phyloP scores from a whole-genome alignment of 768 basidiomycete genomes.

The Mycena kentingensis region DNA sequence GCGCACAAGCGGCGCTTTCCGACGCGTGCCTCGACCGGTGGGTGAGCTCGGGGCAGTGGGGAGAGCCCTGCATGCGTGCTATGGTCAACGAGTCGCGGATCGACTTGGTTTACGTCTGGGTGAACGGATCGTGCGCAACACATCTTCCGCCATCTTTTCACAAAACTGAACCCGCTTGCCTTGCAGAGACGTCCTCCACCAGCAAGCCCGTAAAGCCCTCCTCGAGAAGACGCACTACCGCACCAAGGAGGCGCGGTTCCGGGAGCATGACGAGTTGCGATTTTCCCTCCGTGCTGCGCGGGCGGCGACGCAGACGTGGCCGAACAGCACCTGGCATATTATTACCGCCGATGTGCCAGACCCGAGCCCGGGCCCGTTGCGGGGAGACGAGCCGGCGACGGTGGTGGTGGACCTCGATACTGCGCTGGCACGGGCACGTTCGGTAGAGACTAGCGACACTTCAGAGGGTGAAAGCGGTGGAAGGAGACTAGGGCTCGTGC shows the following conservation, averaged over 20 bases:
- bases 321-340: constrained; percentile 33
- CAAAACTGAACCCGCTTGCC: not conserved
- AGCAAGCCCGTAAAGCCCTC: constrained; percentile 12
- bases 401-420: not conserved
- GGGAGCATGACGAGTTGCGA: constrained; percentile 41
- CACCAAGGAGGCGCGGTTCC: constrained; percentile 21
- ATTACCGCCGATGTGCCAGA: constrained; percentile 35
- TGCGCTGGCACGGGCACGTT: not conserved
- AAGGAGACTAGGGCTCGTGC: constrained; percentile 38
- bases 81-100: constrained; percentile 19
- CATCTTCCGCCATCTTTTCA: not conserved
- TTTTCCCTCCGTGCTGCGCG: constrained; percentile 38
- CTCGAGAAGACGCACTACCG: constrained; percentile 1
- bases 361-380: not conserved
- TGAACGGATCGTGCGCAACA: constrained; percentile 24
- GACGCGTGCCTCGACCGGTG: constrained; percentile 20
- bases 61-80: constrained; percentile 13
- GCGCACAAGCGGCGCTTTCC: constrained; percentile 15
- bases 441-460: not conserved
- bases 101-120: constrained; percentile 24
- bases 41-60: constrained; percentile 19
- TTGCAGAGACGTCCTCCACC: constrained; percentile 19
- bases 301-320: constrained; percentile 29
- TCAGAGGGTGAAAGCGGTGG: not conserved
- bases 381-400: not conserved